Evolutionary conservation across 75 land plant species (phyloP).

Genomic region (Isoetes taiwanensis): DNA sequence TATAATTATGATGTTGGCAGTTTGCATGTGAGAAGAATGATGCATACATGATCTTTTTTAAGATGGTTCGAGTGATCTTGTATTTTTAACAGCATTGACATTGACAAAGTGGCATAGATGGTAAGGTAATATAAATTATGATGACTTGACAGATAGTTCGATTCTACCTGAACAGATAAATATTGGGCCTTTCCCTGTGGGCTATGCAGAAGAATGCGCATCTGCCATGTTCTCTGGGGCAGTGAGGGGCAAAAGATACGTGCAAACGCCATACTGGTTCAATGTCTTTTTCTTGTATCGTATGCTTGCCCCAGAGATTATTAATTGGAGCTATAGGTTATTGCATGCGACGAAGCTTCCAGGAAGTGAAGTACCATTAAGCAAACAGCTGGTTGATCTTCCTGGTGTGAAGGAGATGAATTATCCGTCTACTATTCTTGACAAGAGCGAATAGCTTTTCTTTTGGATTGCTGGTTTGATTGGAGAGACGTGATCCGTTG

Average conservation of each 20-base stretch:
- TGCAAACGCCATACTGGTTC: conserved; percentile 49
- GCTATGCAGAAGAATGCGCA: conserved; percentile 28
- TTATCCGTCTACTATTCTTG: conserved; percentile 37
- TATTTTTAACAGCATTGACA: too few species aligned
- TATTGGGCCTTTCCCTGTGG: conserved; percentile 36
- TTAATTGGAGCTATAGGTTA: conserved; percentile 33
- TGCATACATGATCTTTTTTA: too few species aligned
- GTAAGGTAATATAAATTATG: too few species aligned
- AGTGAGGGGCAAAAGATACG: conserved; percentile 28
- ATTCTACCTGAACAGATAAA: too few species aligned
- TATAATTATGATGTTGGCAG: too few species aligned
- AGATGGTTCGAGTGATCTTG: too few species aligned
- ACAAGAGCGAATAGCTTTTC: too few species aligned
- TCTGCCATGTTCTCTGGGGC: conserved; percentile 42
- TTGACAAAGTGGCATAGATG: too few species aligned
- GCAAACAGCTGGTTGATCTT: conserved; percentile 35
- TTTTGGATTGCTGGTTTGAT: too few species aligned
- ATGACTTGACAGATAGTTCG: too few species aligned
- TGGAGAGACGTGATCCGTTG: too few species aligned
- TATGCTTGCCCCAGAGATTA: conserved; percentile 42
- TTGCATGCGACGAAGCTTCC: conserved; percentile 12
- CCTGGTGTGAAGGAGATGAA: conserved; percentile 34
- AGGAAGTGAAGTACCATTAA: conserved; percentile 1
- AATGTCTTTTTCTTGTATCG: conserved; percentile 20
- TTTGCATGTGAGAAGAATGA: too few species aligned